Evolutionary conservation across 163 green algal species (phyloP).

Genomic region (Chloromonas sp.): DNA sequence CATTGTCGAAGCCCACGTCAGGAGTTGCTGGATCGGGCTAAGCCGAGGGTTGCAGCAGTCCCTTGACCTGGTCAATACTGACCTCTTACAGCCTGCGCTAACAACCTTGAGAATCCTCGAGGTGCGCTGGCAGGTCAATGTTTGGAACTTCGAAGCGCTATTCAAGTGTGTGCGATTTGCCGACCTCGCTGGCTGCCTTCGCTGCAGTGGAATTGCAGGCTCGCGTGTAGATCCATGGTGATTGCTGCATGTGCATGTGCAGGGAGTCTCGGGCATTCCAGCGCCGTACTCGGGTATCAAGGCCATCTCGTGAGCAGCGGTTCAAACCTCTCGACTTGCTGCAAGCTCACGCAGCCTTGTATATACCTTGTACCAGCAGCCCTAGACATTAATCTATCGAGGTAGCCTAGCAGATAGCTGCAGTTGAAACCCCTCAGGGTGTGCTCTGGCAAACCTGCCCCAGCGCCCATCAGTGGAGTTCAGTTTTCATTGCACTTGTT

Average conservation of each 20-base stretch:
- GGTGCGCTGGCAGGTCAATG: neutral
- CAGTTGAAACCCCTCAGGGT: neutral
- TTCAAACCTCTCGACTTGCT: no score
- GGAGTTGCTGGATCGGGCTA: neutral
- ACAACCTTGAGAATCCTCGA: conserved; percentile 1
- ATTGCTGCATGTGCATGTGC: neutral
- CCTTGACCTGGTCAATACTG: neutral
- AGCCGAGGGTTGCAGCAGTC: neutral
- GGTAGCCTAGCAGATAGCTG: neutral
- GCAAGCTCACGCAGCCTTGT: no score
- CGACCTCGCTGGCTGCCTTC: no score
- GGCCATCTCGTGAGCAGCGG: conserved; percentile 5
- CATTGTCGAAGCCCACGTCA: neutral
- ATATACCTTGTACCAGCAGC: neutral
- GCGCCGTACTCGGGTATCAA: conserved; percentile 7
- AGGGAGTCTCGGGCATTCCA: neutral
- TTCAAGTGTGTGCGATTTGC: no score
- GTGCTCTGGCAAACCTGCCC: neutral
- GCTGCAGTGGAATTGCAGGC: neutral
- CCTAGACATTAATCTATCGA: neutral
- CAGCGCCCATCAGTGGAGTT: neutral
- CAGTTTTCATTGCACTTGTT: no score
- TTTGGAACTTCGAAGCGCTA: no score
- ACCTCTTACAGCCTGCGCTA: conserved; percentile 1
- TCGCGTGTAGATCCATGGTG: neutral